Base-by-base conservation (phyloP, 305 asterid species). In the Fraxinus dipetala region DNA sequence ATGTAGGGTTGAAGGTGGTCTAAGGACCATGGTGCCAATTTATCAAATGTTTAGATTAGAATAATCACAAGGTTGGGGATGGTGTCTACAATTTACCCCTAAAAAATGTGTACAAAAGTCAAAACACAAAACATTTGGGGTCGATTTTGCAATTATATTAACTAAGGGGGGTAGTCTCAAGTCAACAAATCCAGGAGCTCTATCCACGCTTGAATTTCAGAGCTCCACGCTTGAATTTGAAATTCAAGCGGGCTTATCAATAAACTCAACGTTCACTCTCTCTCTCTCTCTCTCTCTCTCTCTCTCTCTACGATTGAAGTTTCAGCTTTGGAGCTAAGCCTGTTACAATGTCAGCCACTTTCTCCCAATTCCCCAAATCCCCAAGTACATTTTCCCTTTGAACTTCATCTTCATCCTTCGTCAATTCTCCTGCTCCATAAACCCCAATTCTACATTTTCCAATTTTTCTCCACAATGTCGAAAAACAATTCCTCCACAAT, bases 201-300 rank as follows among this genome's bases (percentile, higher is more conserved):
- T 32, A 30, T 70, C 34, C 77, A 54, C 78, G 24, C 14, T 84
- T 83, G 87, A 89, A 89, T 89, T 87, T 85, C 30, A n/a, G n/a
- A n/a, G n/a, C n/a, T n/a, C n/a, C n/a, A n/a, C n/a, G 35, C 35
- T 34, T 83, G 87, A 89, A 89, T 89, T 89, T 86, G 89, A 89
- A 89, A 82, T 81, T 76, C 73, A 84, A 83, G 89, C 88, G 89
- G 90, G 88, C 78, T 67, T 73, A 31, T 16, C 4, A 28, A 20
- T 2, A 14, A 5, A 74, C 26, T 48, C 5, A 65, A 13, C 35
- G 22, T 34, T 13, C 56, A 24, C 14, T 5, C 5, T 0, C 31
- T 22, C 22, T 40, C 36, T 14, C 40, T 14, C 11, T 31, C 76
- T 3, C 32, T 32, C 78, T 16, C 28, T 35, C 67, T 2, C 14